Evolutionary conservation across 2,329 filamentous ascomycete species (phyloP), one percentile per base, ranked within the genome.

Genomic region (Fusarium algeriense): DNA sequence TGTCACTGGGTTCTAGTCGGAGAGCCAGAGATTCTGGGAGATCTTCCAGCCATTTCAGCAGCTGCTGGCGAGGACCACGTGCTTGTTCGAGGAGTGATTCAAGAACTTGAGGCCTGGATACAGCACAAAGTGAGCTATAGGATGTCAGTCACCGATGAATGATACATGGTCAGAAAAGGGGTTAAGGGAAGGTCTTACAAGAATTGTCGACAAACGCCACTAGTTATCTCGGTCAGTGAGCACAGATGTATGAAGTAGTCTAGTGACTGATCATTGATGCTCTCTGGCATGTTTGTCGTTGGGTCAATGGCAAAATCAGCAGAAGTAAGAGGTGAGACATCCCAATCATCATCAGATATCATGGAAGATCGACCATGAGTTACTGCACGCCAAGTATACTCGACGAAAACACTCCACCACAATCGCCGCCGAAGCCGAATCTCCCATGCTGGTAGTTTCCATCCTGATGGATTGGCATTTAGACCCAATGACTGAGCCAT

Each of bases 91-190:
- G 43, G 0, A 61, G 19, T 1, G 17, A 40, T 0, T 61, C 53
- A 0, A 61, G 19, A 0, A 59, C 1, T 11, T 61, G 58, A n/a
- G 58, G 58, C 0, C 53, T 34, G 1, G 58, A 59, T 19, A 20
- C 53, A 2, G 41, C 58, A 20, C 58, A 53, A 1, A 61, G 53
- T 2, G 58, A 61, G 41, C 57, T 60, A 19, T 37, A 0, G 2
- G 1, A 3, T 7, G 40, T 56, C 17, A 56, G 20, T 28, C 3
- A 12, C 28, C 10, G 28, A 6, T 7, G 8, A 43, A 11, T 11
- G 2, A n/a, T 7, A 0, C 0, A 14, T 26, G 6, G 23, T 7
- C 19, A 44, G 3, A 20, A 3, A 2, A 3, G 2, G 10, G 3
- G 7, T 6, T 1, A 6, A 2, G 1, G 17, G n/a, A 6, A n/a